Evolutionary conservation across 331 rosid genomes (phyloP).

Genomic region (Dryas integrifolia): DNA sequence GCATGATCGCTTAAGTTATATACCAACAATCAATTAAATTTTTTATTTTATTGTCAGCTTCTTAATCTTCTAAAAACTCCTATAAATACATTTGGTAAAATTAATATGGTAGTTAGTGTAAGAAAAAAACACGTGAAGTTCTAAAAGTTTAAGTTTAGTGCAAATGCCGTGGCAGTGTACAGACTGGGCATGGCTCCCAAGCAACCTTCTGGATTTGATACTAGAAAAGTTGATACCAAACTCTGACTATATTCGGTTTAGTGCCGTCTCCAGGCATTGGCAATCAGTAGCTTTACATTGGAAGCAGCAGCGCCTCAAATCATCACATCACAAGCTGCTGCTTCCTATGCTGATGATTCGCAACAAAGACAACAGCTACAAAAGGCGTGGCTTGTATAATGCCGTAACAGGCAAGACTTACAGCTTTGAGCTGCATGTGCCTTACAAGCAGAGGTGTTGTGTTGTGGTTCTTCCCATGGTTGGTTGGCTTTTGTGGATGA

Average conservation of each 20-base stretch:
- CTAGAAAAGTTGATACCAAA: background rate
- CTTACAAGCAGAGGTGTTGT: background rate
- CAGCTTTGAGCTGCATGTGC: background rate
- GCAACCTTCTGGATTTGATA: background rate
- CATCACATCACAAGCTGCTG: background rate
- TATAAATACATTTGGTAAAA: no score
- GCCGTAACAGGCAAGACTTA: background rate
- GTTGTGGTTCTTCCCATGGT: constrained; percentile 11
- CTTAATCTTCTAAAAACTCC: no score
- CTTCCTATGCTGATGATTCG: constrained; percentile 5
- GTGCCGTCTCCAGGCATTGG: constrained; percentile 3
- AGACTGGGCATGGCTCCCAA: background rate
- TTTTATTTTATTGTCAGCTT: no score
- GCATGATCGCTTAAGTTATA: no score
- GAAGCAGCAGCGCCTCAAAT: background rate
- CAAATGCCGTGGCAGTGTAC: background rate
- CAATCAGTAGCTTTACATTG: background rate
- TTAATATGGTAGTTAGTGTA: no score
- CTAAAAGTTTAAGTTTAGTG: no score
- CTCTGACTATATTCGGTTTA: background rate
- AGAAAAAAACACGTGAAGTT: no score
- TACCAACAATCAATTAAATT: no score
- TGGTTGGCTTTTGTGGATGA: constrained; percentile 8
- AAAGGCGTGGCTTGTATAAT: background rate
- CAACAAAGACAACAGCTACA: background rate